A percentile compares a stretch with the other conserved stretches of the same genome.
phyloP scores from a whole-genome alignment of 129 eudicot species.

The Dittrichia graveolens region DNA sequence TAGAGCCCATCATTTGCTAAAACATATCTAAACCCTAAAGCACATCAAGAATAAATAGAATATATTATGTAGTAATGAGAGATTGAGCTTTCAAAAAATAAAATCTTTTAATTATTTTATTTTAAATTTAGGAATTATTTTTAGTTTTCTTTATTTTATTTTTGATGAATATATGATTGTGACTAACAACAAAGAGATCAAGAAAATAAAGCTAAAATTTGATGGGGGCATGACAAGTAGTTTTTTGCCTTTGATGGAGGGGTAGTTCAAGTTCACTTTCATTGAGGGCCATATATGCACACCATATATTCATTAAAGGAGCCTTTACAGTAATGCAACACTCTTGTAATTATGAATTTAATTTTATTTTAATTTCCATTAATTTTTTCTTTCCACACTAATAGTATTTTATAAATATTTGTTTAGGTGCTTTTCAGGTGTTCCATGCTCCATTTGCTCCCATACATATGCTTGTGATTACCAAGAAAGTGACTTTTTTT shows the following conservation, averaged over 20 bases:
- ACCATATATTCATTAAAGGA: slow-evolving; percentile 27
- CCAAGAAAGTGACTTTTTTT: slow-evolving; percentile 26
- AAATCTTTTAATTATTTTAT: background rate
- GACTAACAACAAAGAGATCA: slow-evolving; percentile 3
- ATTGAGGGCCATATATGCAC: slow-evolving; percentile 39
- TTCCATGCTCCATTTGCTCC: slow-evolving; percentile 30
- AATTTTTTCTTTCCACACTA: too few species aligned
- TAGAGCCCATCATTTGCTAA: background rate
- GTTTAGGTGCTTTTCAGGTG: slow-evolving; percentile 34
- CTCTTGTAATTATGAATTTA: slow-evolving; percentile 27
- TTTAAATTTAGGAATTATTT: too few species aligned
- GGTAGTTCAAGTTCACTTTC: slow-evolving; percentile 33
- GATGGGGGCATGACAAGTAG: slow-evolving; percentile 30
- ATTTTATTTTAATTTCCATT: slow-evolving; percentile 9
- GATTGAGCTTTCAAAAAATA: too few species aligned
- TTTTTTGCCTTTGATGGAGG: slow-evolving; percentile 41
- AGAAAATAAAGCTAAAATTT: slow-evolving; percentile 30
- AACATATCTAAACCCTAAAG: background rate
- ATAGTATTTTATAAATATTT: background rate
- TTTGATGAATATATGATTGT: background rate
- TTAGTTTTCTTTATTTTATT: too few species aligned
- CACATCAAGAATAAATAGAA: too few species aligned
- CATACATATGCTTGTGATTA: slow-evolving; percentile 23
- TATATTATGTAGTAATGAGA: too few species aligned
- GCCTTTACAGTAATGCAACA: slow-evolving; percentile 41